Evolutionary conservation across 2,329 filamentous ascomycete genomes (phyloP).

Genomic region (Ceratocystiopsis minuta): DNA sequence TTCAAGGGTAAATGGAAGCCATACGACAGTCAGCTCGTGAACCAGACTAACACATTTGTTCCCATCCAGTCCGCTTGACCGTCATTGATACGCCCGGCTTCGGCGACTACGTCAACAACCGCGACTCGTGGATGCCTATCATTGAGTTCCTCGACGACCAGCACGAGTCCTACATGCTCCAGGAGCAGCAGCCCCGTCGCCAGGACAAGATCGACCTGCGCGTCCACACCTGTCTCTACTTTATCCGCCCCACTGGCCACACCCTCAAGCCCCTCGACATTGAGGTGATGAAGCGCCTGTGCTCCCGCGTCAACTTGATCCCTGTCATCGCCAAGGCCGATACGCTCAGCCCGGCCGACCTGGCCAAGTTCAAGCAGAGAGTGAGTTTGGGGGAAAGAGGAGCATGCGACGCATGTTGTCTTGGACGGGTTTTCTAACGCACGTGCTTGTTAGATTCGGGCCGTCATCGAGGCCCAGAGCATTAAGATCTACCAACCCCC

Average conservation of each 20-base stretch:
- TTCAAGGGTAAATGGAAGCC: slow-evolving; percentile 65
- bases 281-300: slow-evolving; percentile 98
- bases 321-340: slow-evolving; percentile 98
- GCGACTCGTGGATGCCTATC: slow-evolving; percentile 98
- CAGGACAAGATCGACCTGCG: slow-evolving; percentile 98
- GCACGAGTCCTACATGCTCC: slow-evolving; percentile 99
- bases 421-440: background rate
- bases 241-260: slow-evolving; percentile 96
- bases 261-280: slow-evolving; percentile 97
- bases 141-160: slow-evolving; percentile 99
- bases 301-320: slow-evolving; percentile 94
- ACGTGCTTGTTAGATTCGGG: slow-evolving; percentile 48
- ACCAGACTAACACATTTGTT: background rate
- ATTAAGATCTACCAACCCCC: slow-evolving; percentile 99
- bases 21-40: too few species aligned
- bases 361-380: slow-evolving; percentile 87
- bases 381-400: slow-evolving; percentile 23
- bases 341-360: slow-evolving; percentile 80
- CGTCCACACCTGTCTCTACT: slow-evolving; percentile 96
- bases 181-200: slow-evolving; percentile 97
- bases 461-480: slow-evolving; percentile 91
- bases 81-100: slow-evolving; percentile 99
- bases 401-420: too few species aligned
- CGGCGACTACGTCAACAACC: slow-evolving; percentile 99
- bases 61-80: slow-evolving; percentile 73